Evolutionary conservation across 2,329 filamentous ascomycete species (phyloP).

Genomic region (Didymella pomorum): DNA sequence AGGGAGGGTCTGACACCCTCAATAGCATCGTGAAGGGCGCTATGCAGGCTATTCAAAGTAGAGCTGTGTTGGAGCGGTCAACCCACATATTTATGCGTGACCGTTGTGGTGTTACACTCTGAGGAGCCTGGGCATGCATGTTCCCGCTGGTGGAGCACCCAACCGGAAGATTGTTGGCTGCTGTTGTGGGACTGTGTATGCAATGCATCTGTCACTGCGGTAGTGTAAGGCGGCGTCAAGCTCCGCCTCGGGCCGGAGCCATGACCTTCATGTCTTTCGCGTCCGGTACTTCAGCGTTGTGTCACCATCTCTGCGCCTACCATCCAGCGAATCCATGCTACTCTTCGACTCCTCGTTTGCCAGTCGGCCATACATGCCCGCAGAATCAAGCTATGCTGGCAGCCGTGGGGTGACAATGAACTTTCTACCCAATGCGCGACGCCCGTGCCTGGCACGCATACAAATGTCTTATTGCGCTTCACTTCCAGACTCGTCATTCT

Average conservation of each 20-base stretch:
- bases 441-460: slow-evolving; percentile 29
- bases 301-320: slow-evolving; percentile 24
- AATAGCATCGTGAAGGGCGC: background rate
- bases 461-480: slow-evolving; percentile 47
- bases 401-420: slow-evolving; percentile 47
- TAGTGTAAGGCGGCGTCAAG: slow-evolving; percentile 31
- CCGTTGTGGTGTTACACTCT: slow-evolving; percentile 17
- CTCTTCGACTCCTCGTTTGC: slow-evolving; percentile 37
- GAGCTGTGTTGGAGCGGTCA: slow-evolving; percentile 2
- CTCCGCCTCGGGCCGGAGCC: slow-evolving; percentile 25
- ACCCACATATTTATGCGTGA: slow-evolving; percentile 19
- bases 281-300: slow-evolving; percentile 25
- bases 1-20: background rate
- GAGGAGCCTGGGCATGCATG: slow-evolving; percentile 34
- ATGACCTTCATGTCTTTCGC: slow-evolving; percentile 20
- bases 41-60: background rate
- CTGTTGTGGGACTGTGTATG: slow-evolving; percentile 22
- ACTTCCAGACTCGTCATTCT: slow-evolving; percentile 34
- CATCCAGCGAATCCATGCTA: slow-evolving; percentile 22
- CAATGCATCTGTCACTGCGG: slow-evolving; percentile 15
- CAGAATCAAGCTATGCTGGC: slow-evolving; percentile 44
- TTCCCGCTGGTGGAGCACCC: slow-evolving; percentile 31
- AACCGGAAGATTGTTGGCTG: slow-evolving; percentile 34
- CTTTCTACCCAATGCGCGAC: slow-evolving; percentile 34
- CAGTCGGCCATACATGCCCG: slow-evolving; percentile 14